Evolutionary conservation across 148 eudicot species (phyloP), one percentile per base, ranked within the genome.

Genomic region (Fagopyrum esculentum): DNA sequence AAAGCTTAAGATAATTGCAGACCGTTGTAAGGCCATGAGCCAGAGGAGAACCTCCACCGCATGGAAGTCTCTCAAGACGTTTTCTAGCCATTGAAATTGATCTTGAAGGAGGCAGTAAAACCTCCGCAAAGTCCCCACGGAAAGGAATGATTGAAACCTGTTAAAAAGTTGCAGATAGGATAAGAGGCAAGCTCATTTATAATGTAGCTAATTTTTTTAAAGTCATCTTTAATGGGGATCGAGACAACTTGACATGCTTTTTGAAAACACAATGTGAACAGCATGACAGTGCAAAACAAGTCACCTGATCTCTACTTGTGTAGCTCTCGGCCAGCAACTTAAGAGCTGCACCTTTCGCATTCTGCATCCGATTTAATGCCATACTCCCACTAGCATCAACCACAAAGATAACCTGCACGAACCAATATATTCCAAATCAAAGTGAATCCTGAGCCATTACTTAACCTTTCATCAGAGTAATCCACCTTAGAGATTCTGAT

Each of bases 381-480:
- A 95, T 95, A 85, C 98, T 95, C 80, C 98, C 98, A 89, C 98
- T 95, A 78, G 98, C 98, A 83, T 95, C 98, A 73, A 95, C 98
- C 74, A 95, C 97, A 84, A 92, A 92, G 80, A 92, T 95, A 43
- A 93, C 97, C 98, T 95, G 87, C 50, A 76, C 6, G 59, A 80
- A 69, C 71, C 26, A 35, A 59, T 26, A 8, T 66, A 8, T 47
- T 17, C 52, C 13, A 47, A 71, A 45, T 3, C 54, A 47, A 26
- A 71, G 74, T 47, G 19, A 13, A 71, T 48, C 19, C 54, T 11
- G 17, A 72, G 29, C 9, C 16, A 13, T 22, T 22, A 17, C 4
- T 45, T 54, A 26, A 26, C 30, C 40, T 66, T 8, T 3, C 9
- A 35, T 66, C 19, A 35, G 71, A 66, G 43, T 4, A 66, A 43